Evolutionary conservation across 192 early-diverging fungal genomes (phyloP).

Genomic region (Kappamyces sp.): DNA sequence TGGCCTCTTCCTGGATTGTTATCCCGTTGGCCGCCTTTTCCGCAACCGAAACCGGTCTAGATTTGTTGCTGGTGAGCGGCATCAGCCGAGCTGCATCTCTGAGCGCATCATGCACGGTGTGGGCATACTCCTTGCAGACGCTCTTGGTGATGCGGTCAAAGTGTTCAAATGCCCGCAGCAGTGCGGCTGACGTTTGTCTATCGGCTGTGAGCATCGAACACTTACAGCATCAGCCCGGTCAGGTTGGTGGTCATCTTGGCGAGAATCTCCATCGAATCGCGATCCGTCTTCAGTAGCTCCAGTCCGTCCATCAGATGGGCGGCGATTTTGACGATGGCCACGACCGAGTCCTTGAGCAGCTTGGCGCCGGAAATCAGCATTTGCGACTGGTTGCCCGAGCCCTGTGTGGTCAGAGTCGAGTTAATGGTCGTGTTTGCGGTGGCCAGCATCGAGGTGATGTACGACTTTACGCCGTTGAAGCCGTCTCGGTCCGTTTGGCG

Average conservation of each 20-base stretch:
- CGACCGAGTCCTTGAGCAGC: constrained; percentile 24
- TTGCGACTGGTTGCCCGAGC: constrained; percentile 2
- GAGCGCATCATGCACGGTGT: constrained; percentile 7
- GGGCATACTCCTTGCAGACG: constrained; percentile 3
- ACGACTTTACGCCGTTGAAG: constrained; percentile 21
- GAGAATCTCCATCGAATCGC: constrained; percentile 19
- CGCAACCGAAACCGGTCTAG: not conserved
- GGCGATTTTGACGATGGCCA: constrained; percentile 28
- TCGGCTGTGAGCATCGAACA: not conserved
- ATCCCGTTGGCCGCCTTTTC: constrained; percentile 3
- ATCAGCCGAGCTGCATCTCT: not conserved
- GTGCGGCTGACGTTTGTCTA: not conserved
- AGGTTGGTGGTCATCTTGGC: constrained; percentile 17
- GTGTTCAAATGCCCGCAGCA: constrained; percentile 3
- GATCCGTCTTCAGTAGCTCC: constrained; percentile 28
- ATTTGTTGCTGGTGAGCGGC: constrained; percentile 9
- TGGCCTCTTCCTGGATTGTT: constrained; percentile 9
- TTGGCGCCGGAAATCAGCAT: constrained; percentile 23
- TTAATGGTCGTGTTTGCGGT: constrained; percentile 20
- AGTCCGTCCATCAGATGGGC: constrained; percentile 27
- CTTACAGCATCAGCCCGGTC: constrained; percentile 15
- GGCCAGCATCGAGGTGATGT: constrained; percentile 20
- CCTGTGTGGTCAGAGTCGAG: constrained; percentile 16
- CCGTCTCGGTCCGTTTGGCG: constrained; percentile 22
- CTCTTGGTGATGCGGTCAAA: constrained; percentile 11